Conservation (phyloP, 2,329 filamentous ascomycete species). For the Ceratocystis huliohia region DNA sequence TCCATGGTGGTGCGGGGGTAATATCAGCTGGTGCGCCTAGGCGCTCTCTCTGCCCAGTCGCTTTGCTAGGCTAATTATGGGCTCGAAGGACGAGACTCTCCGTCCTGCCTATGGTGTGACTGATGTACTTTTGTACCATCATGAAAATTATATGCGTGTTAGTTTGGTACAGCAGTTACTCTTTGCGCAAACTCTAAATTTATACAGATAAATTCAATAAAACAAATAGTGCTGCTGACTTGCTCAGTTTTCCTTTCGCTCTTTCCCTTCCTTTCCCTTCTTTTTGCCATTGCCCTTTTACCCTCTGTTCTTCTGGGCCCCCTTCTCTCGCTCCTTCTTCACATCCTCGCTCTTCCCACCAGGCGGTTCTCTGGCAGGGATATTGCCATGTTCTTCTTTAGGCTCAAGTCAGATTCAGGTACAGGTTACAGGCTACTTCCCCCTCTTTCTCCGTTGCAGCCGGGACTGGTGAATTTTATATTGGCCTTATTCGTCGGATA, state of each 20-base stretch:
- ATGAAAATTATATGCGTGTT: not conserved
- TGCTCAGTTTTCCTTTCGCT: not conserved
- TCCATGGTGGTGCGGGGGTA: not conserved
- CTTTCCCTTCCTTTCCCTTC: no score
- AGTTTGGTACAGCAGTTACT: constrained; percentile 6
- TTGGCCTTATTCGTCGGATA: not conserved
- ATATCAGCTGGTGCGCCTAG: not conserved
- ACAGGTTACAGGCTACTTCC: not conserved
- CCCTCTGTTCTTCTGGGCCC: not conserved
- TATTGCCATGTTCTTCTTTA: constrained; percentile 10
- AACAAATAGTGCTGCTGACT: not conserved
- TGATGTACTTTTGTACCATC: not conserved
- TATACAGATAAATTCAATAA: not conserved
- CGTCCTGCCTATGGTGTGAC: no score
- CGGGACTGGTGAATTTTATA: not conserved
- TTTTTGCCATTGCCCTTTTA: not conserved
- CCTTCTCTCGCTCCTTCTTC: not conserved
- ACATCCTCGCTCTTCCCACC: not conserved
- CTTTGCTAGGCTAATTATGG: no score
- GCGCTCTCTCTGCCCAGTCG: no score
- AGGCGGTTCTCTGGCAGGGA: not conserved
- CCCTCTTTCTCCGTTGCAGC: not conserved
- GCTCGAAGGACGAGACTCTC: no score
- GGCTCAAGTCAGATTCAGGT: constrained; percentile 10
- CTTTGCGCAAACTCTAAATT: not conserved